A percentile compares a stretch with the other conserved stretches of the same genome.
Evolutionary conservation across 495 filamentous ascomycete genomes (phyloP).

Genomic region (Aspergillus olivimuriae): DNA sequence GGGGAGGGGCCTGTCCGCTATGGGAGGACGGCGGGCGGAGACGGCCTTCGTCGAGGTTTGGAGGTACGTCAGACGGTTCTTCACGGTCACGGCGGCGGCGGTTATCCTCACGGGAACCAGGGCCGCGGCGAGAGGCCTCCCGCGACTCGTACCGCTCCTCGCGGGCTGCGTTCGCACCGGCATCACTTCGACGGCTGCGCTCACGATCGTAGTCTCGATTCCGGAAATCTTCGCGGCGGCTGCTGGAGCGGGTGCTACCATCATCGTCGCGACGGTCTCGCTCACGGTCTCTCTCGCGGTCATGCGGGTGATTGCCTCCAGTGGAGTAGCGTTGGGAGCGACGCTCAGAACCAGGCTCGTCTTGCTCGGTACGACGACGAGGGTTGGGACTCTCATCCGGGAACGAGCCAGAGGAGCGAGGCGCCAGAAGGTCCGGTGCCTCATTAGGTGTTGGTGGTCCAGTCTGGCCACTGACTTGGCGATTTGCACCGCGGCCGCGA

Average conservation of each 20-base stretch:
- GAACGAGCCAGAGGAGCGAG: background rate
- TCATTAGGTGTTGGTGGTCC: conserved; percentile 8
- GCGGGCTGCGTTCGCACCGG: conserved; percentile 19
- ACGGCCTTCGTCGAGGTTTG: conserved; percentile 34
- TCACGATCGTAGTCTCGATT: conserved; percentile 33
- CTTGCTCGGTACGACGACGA: conserved; percentile 21
- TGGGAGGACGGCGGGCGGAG: conserved; percentile 34
- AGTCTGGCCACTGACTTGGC: conserved; percentile 22
- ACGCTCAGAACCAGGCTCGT: conserved; percentile 28
- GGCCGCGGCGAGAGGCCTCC: conserved; percentile 28
- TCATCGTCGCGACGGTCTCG: conserved; percentile 28
- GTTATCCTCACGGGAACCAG: conserved; percentile 34
- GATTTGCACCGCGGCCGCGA: conserved; percentile 33
- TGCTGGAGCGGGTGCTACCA: conserved; percentile 17
- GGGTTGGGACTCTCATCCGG: conserved; percentile 11
- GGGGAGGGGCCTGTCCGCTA: conserved; percentile 29
- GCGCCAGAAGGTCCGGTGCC: conserved; percentile 20
- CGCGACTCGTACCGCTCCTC: conserved; percentile 35
- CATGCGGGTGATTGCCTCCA: conserved; percentile 16
- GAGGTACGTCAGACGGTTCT: conserved; percentile 10
- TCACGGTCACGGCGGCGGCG: conserved; percentile 36
- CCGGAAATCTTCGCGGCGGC: conserved; percentile 32
- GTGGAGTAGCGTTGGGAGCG: conserved; percentile 19
- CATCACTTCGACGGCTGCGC: conserved; percentile 33
- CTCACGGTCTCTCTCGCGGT: conserved; percentile 27